These are phyloP conservation scores for Eragrostis nindensis DNA, from an alignment of 176 grass and related monocot genomes.

Conservation along the genomic window DNA sequence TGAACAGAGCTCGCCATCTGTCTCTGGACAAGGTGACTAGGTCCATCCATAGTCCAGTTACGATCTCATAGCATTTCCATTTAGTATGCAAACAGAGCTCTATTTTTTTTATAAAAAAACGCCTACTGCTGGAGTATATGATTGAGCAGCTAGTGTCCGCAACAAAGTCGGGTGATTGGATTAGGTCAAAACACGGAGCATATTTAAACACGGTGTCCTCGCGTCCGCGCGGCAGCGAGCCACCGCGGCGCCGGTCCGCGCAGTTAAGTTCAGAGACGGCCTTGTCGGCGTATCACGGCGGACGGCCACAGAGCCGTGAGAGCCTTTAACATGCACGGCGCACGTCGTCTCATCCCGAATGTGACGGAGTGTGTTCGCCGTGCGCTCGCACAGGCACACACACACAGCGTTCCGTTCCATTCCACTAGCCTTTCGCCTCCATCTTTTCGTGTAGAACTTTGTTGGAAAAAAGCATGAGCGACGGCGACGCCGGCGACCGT, in stretches of 20 bases:
- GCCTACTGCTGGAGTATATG: not conserved
- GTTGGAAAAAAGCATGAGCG: constrained; percentile 4
- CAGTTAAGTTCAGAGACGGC: constrained; percentile 40
- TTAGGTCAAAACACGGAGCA: not conserved
- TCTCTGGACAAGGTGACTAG: not conserved
- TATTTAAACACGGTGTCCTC: constrained; percentile 2
- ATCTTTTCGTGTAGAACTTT: not conserved
- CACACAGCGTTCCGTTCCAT: too few relatives aligned
- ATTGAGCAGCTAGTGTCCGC: not conserved
- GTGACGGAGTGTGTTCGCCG: not conserved
- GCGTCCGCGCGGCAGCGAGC: constrained; percentile 1
- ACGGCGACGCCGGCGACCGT: not conserved
- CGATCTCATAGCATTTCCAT: not conserved
- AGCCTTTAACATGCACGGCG: constrained; percentile 26
- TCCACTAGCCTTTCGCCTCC: not conserved
- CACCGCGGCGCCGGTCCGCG: not conserved
- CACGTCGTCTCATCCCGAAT: not conserved
- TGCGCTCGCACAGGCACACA: not conserved
- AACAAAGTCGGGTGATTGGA: not conserved
- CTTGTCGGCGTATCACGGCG: constrained; percentile 34
- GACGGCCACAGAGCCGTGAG: constrained; percentile 31
- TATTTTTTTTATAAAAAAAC: not conserved
- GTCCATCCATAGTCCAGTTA: not conserved
- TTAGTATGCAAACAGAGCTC: not conserved
- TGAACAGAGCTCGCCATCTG: constrained; percentile 21